Evolutionary conservation across 208 protist species (phyloP).

Genomic region (Trypanosoma platydactyli): DNA sequence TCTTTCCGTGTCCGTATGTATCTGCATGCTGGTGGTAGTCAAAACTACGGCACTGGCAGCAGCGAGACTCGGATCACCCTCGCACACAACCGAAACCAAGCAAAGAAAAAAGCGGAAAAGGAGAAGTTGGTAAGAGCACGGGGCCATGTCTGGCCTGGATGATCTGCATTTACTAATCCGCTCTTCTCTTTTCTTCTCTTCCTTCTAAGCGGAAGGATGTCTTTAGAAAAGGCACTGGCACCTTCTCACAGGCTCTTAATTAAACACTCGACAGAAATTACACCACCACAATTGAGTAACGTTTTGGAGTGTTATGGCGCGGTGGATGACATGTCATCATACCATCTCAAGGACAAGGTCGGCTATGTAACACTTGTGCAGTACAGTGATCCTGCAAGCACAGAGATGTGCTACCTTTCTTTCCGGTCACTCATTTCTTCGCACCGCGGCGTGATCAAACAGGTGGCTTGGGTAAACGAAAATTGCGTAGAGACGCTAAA

Average conservation of each 20-base stretch:
- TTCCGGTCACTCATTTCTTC: slow-evolving; percentile 1
- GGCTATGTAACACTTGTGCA: slow-evolving; percentile 22
- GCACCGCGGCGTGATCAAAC: slow-evolving; percentile 11
- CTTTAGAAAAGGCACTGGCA: slow-evolving; percentile 15
- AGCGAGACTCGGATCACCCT: too few species aligned
- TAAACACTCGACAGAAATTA: slow-evolving; percentile 4
- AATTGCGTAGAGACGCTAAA: slow-evolving; percentile 29
- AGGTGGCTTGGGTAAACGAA: slow-evolving; percentile 73
- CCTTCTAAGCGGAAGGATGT: neutral
- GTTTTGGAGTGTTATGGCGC: slow-evolving; percentile 20
- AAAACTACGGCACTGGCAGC: too few species aligned
- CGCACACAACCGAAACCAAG: too few species aligned
- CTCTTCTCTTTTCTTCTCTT: neutral
- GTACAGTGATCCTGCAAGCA: slow-evolving; percentile 9
- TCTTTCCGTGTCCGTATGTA: too few species aligned
- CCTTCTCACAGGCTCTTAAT: slow-evolving; percentile 22
- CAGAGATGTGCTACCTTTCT: slow-evolving; percentile 19
- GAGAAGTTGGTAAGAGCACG: neutral
- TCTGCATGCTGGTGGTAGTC: too few species aligned
- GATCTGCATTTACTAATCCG: neutral
- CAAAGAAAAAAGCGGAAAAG: too few species aligned
- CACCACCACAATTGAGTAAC: slow-evolving; percentile 7
- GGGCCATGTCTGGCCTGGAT: too few species aligned
- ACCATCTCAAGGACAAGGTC: slow-evolving; percentile 2
- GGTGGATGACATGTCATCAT: slow-evolving; percentile 16